phyloP scores from a whole-genome alignment of 2,329 filamentous ascomycete genomes.

The Aspergillus pseudoglaucus region DNA sequence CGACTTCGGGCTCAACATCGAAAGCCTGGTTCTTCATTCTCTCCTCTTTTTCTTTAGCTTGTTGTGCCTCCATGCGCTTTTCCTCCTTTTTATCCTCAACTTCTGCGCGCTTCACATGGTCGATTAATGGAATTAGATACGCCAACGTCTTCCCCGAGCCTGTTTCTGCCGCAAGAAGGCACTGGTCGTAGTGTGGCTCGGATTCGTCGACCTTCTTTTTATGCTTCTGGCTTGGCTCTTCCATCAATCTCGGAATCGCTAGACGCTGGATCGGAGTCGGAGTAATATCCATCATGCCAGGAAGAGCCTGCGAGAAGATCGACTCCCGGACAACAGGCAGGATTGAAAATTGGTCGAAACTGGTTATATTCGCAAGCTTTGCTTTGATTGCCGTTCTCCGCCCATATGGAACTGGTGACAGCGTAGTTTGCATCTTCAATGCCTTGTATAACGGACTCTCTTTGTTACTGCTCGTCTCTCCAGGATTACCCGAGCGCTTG shows the following conservation, averaged over 20 bases:
- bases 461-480: conserved; percentile 35
- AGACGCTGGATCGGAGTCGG: conserved; percentile 87
- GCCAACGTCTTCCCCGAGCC: conserved; percentile 95
- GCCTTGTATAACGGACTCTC: conserved; percentile 62
- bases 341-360: conserved; percentile 75
- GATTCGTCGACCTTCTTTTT: conserved; percentile 27
- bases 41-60: conserved; percentile 47
- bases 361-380: conserved; percentile 58
- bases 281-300: conserved; percentile 64
- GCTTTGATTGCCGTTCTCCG: conserved; percentile 57
- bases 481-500: conserved; percentile 33
- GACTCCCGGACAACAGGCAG: conserved; percentile 65
- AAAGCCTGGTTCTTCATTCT: conserved; percentile 53
- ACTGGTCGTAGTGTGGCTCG: conserved; percentile 53
- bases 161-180: conserved; percentile 87
- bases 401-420: conserved; percentile 71
- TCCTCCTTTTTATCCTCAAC: conserved; percentile 57
- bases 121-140: conserved; percentile 76
- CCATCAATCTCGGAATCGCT: conserved; percentile 73
- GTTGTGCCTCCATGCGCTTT: conserved; percentile 47
- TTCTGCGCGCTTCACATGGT: conserved; percentile 76
- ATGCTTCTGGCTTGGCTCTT: conserved; percentile 43
- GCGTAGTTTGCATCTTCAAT: conserved; percentile 83
- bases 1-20: conserved; percentile 52
- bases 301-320: conserved; percentile 65